These are phyloP conservation scores for Candolleomyces aberdarensis DNA, from an alignment of 768 basidiomycete species.

Conservation along the genomic window DNA sequence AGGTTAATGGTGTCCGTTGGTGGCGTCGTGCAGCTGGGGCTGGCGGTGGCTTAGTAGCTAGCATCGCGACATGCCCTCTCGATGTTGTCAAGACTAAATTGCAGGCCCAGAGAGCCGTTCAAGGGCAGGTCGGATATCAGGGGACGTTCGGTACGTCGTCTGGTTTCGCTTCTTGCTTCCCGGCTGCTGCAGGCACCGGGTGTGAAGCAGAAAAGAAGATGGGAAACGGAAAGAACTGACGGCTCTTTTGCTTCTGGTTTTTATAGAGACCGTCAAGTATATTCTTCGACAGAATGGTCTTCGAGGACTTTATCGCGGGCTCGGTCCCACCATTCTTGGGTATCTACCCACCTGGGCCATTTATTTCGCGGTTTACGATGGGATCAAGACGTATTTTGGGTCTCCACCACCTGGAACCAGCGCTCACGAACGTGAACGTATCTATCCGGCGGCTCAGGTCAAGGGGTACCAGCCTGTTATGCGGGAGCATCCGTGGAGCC, in stretches of 20 bases:
- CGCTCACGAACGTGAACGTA: slow-evolving; percentile 32
- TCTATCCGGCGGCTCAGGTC: slow-evolving; percentile 80
- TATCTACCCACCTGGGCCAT: slow-evolving; percentile 99
- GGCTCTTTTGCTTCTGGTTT: neutral
- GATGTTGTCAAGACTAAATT: slow-evolving; percentile 98
- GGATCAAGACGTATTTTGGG: slow-evolving; percentile 83
- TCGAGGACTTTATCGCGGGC: slow-evolving; percentile 91
- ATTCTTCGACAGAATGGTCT: slow-evolving; percentile 66
- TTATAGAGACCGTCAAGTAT: slow-evolving; percentile 38
- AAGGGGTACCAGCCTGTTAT: slow-evolving; percentile 83
- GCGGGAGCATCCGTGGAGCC: slow-evolving; percentile 79
- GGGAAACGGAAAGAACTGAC: too few relatives aligned
- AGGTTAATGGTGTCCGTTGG: neutral
- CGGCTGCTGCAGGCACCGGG: neutral
- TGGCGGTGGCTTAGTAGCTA: slow-evolving; percentile 89
- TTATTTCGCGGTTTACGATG: slow-evolving; percentile 97
- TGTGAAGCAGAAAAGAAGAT: too few relatives aligned
- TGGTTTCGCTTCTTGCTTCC: slow-evolving; percentile 1
- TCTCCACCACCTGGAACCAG: slow-evolving; percentile 47
- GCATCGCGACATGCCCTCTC: slow-evolving; percentile 92
- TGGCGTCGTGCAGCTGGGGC: slow-evolving; percentile 70
- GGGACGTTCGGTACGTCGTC: slow-evolving; percentile 66
- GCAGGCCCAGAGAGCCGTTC: slow-evolving; percentile 83
- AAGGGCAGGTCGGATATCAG: slow-evolving; percentile 69
- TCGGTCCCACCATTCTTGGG: slow-evolving; percentile 93